Evolutionary conservation across 495 filamentous ascomycete genomes (phyloP), one percentile per base, ranked within the genome.

Genomic region (Penicillium cosmopolitanum): DNA sequence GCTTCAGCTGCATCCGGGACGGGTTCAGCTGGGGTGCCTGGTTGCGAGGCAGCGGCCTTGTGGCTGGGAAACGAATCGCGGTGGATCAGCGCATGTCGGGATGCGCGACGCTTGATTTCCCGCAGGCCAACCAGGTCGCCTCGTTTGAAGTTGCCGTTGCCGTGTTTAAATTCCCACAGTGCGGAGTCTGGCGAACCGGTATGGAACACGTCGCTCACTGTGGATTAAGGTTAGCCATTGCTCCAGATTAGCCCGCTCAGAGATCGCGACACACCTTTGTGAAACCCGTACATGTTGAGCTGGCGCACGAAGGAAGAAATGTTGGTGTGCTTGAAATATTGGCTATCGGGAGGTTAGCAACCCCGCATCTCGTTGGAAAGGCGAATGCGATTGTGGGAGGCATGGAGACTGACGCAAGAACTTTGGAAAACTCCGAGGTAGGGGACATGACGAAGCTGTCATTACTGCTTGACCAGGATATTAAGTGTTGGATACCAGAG

Each of bases 281-380:
- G 95, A 78, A 98, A 98, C 2, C 95, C 95, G 66, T 98, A 98
- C 95, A 98, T 98, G 71, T 98, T 98, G 54, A 98, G 80, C 75
- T 98, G 95, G 50, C 95, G 86, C 36, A 98, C 95, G 70, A 98
- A 98, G 10, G 95, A 98, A 5, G 95, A 97, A 55, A 98, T 96
- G 70, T 98, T 98, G 58, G 95, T 98, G 73, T 98, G 95, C 70
- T 98, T 98, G 74, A 98, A 98, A 73, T 98, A 98, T 86, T 96
- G 86, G 57, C 87, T 89, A 67, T 48, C 40, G 36, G 64, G 47
- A 25, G 21, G 55, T 78, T 67, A 77, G 74, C 55, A 53, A 25
- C 18, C 62, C 43, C 16, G 43, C 43, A 46, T 18, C 43, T 23
- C 18, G 15, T 46, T 21, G 2, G 2, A 16, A 21, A 6, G 68